A percentile compares a stretch with the other conserved stretches of the same genome.
Evolutionary conservation across 2,329 filamentous ascomycete genomes (phyloP).

Genomic region (Teratosphaeria gauchensis): DNA sequence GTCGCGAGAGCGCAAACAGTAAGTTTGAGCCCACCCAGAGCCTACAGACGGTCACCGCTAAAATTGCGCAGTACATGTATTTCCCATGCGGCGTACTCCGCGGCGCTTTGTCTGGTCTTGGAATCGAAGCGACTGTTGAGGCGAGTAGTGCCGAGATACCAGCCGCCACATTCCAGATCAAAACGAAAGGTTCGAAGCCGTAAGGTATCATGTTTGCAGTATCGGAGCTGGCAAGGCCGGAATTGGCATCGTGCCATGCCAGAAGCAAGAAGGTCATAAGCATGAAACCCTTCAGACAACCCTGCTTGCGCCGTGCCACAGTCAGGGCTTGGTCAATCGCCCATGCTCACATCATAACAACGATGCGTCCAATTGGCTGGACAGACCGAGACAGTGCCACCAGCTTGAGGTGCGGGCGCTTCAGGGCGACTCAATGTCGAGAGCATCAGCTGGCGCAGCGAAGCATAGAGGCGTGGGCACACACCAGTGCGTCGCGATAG

Average conservation of each 20-base stretch:
- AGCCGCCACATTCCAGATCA: slow-evolving; percentile 89
- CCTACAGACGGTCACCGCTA: background rate
- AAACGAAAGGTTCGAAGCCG: slow-evolving; percentile 61
- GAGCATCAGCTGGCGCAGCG: no score
- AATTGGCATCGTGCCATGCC: background rate
- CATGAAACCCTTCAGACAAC: no score
- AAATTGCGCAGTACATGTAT: slow-evolving; percentile 63
- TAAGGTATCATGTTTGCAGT: slow-evolving; percentile 28
- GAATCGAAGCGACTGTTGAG: slow-evolving; percentile 82
- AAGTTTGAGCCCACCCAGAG: slow-evolving; percentile 25
- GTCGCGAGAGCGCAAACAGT: slow-evolving; percentile 70
- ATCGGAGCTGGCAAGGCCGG: background rate
- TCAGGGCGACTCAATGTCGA: no score
- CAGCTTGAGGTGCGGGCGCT: no score
- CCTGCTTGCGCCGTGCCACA: no score
- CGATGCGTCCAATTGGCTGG: no score
- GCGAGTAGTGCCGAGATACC: slow-evolving; percentile 84
- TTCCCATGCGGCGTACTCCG: slow-evolving; percentile 90
- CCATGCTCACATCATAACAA: no score
- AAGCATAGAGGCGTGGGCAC: no score
- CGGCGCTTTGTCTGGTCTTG: slow-evolving; percentile 84
- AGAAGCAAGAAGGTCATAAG: background rate
- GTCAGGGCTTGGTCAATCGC: no score
- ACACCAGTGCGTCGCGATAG: no score
- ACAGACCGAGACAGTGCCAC: no score